These are phyloP conservation scores for Diaporthe vaccinii DNA, from an alignment of 2,329 filamentous ascomycete genomes.

Conservation along the genomic window DNA sequence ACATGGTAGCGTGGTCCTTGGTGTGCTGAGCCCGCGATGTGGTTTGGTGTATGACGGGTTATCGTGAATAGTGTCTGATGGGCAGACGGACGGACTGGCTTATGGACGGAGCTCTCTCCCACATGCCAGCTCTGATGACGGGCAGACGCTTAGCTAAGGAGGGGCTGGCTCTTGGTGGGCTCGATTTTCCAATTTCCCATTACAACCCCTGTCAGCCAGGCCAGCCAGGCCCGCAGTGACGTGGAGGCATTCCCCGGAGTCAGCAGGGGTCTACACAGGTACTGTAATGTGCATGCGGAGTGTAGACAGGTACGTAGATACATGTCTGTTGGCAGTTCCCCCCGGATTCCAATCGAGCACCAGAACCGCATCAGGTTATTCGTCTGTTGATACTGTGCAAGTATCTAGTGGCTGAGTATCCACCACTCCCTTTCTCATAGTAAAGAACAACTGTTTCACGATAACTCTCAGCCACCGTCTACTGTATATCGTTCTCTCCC, in stretches of 20 bases:
- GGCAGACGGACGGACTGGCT: not conserved
- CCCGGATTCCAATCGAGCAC: not conserved
- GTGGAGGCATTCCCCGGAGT: slow-evolving; percentile 32
- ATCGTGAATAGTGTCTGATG: not conserved
- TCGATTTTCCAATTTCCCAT: not conserved
- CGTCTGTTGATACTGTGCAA: not conserved
- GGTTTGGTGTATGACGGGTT: not conserved
- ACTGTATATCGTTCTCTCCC: not conserved
- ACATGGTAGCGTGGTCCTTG: slow-evolving; percentile 54
- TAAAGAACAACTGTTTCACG: not conserved
- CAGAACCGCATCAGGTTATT: not conserved
- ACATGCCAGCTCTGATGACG: not conserved
- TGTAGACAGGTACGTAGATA: not conserved
- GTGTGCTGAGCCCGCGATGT: slow-evolving; percentile 13
- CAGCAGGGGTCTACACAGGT: slow-evolving; percentile 20
- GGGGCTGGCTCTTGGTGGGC: slow-evolving; percentile 8
- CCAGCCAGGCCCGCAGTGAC: slow-evolving; percentile 31
- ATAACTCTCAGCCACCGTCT: not conserved
- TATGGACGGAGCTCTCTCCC: not conserved
- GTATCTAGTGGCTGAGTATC: not conserved
- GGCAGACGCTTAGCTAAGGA: slow-evolving; percentile 37
- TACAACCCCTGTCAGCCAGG: not conserved
- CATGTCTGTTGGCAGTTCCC: not conserved
- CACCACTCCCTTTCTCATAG: not conserved
- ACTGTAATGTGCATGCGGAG: not conserved